Base-by-base conservation (phyloP, 2,329 filamentous ascomycete species). In the Cytospora piceae region DNA sequence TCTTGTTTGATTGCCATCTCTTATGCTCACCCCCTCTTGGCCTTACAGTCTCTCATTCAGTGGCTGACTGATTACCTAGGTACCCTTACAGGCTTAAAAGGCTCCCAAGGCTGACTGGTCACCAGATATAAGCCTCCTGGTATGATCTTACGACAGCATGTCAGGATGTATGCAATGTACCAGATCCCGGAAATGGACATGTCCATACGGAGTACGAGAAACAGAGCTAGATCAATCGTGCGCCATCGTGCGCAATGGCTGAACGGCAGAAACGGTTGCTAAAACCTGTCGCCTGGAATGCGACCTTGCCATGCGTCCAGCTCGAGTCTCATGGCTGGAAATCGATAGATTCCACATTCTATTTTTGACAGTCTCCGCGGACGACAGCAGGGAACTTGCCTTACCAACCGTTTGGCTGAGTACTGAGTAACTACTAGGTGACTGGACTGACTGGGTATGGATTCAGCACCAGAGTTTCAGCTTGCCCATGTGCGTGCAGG, bases 291-390 rank as follows among this genome's bases (percentile, higher is more conserved):
- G 46, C n/a, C 46, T 31, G 39, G 61, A 63, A 24, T 42, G 46
- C 29, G 53, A 55, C n/a, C 59, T 46, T 52, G 61, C 53, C 51
- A 37, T 63, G 53, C 53, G 29, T 63, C 39, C 61, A 37, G 46
- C 53, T 51, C 24, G 32, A 39, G 22, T 27, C 20, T 22, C 7
- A 51, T 56, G 15, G 39, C 53, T 63, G 51, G 39, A 55, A 57
- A 31, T 37, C 42, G 32, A 51, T 51, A 63, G 27, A 57, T 31
- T 51, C 31, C 29, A 37, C 20, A 27, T 63, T 63, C 61, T 63
- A 63, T 63, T 63, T 63, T 63, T 52, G 61, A 42, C 42, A n/a
- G 29, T 39, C 34, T 57, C 61, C 61, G 58, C 58, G n/a, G 46
- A 22, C n/a, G 27, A 22, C 39, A 27, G 24, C 32, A 27, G 24